Percentiles rank a stretch among this genome's conserved stretches.
phyloP scores from a whole-genome alignment of 2,329 filamentous ascomycete species.

The Cladosporium sp. region DNA sequence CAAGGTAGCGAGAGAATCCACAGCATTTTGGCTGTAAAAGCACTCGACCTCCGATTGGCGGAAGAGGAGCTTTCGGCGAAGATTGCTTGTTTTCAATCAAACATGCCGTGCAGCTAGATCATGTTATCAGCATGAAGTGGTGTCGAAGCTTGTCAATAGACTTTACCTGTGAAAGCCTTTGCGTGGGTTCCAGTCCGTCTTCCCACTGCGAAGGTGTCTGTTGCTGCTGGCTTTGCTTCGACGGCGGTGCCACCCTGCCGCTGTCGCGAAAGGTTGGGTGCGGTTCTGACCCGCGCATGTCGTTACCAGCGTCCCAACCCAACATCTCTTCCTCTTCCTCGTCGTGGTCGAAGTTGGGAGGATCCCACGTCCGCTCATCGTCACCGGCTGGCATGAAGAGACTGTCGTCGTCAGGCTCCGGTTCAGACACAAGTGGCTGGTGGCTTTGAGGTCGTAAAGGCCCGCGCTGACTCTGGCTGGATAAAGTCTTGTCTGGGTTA shows the following conservation, averaged over 20 bases:
- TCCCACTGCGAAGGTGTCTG: slow-evolving; percentile 11
- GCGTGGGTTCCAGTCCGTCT: slow-evolving; percentile 60
- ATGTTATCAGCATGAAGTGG: slow-evolving; percentile 16
- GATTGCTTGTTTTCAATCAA: slow-evolving; percentile 27
- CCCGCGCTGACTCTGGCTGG: slow-evolving; percentile 23
- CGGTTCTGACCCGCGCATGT: slow-evolving; percentile 44
- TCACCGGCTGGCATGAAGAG: slow-evolving; percentile 64
- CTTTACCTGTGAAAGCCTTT: slow-evolving; percentile 63
- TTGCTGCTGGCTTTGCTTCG: slow-evolving; percentile 3
- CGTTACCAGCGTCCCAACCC: slow-evolving; percentile 66
- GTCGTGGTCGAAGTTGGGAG: slow-evolving; percentile 57
- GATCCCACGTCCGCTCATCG: slow-evolving; percentile 67
- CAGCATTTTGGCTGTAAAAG: no score
- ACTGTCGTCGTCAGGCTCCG: slow-evolving; percentile 58
- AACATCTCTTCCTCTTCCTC: slow-evolving; percentile 61
- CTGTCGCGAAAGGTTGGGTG: slow-evolving; percentile 43
- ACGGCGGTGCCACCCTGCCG: slow-evolving; percentile 21
- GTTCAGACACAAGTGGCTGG: slow-evolving; percentile 42
- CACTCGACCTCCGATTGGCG: no score
- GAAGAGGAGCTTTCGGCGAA: no score
- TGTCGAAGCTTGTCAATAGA: neutral
- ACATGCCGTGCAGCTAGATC: slow-evolving; percentile 32
- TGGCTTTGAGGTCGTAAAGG: slow-evolving; percentile 19
- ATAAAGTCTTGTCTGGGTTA: slow-evolving; percentile 27
- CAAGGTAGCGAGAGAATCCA: no score